A percentile compares a stretch with the other conserved stretches of the same genome.
Conservation (phyloP, 1,284 basidiomycete species). For the Puccinia sorghi region DNA sequence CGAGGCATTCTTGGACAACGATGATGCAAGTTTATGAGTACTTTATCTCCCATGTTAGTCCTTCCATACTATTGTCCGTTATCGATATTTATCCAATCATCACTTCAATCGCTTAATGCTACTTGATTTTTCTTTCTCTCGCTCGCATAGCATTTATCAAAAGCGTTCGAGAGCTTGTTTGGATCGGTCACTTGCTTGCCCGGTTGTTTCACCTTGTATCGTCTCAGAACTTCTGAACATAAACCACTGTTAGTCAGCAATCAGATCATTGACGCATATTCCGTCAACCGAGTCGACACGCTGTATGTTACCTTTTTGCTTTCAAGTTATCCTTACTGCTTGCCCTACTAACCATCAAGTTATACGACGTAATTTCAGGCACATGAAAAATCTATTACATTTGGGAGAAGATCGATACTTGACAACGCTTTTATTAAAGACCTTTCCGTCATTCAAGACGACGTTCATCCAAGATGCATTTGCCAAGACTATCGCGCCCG, state of each 20-base stretch:
- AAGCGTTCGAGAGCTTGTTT: slow-evolving; percentile 95
- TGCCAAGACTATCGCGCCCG: slow-evolving; percentile 86
- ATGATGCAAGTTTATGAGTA: slow-evolving; percentile 82
- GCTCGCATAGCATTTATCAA: slow-evolving; percentile 86
- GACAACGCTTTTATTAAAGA: slow-evolving; percentile 89
- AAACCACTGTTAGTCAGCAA: slow-evolving; percentile 66
- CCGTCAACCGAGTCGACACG: slow-evolving; percentile 94
- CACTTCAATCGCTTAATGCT: slow-evolving; percentile 9
- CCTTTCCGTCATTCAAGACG: slow-evolving; percentile 88
- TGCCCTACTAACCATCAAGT: not conserved
- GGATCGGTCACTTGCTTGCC: slow-evolving; percentile 98
- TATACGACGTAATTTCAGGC: slow-evolving; percentile 1
- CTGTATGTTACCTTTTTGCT: slow-evolving; percentile 69
- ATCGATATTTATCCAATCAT: slow-evolving; percentile 8
- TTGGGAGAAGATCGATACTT: slow-evolving; percentile 98
- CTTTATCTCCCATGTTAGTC: slow-evolving; percentile 56
- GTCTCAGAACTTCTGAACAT: slow-evolving; percentile 80
- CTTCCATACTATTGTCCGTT: not conserved
- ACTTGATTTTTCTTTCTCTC: not conserved
- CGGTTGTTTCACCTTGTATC: slow-evolving; percentile 91
- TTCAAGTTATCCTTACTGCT: not conserved
- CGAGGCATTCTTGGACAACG: slow-evolving; percentile 88
- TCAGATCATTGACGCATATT: slow-evolving; percentile 85
- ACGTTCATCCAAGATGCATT: slow-evolving; percentile 92
- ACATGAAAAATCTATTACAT: slow-evolving; percentile 75